These are phyloP conservation scores for Pleurotus cornucopiae DNA, from an alignment of 768 basidiomycete genomes.

Conservation along the genomic window DNA sequence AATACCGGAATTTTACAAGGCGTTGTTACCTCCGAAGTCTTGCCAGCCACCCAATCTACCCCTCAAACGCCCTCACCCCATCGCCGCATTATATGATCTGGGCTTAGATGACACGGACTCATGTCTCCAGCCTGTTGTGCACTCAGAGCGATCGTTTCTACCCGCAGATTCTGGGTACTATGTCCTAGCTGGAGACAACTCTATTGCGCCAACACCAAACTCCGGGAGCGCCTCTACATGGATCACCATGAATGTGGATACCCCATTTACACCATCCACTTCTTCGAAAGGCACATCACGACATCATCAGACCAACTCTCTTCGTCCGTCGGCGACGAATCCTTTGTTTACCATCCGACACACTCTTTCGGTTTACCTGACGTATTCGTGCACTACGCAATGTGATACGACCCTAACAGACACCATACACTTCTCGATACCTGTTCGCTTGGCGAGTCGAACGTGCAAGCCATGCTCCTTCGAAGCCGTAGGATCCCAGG, in stretches of 20 bases:
- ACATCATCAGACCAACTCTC: conserved; percentile 25
- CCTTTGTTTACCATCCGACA: conserved; percentile 60
- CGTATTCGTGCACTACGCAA: conserved; percentile 49
- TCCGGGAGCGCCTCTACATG: conserved; percentile 35
- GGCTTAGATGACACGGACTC: conserved; percentile 28
- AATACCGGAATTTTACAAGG: conserved; percentile 34
- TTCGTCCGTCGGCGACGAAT: conserved; percentile 44
- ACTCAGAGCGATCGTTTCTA: conserved; percentile 45
- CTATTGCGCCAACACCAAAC: conserved; percentile 41
- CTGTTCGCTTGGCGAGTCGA: conserved; percentile 44
- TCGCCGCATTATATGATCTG: conserved; percentile 49
- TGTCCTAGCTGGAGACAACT: conserved; percentile 43
- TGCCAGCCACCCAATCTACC: conserved; percentile 64
- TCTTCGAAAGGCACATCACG: conserved; percentile 9
- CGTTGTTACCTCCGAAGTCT: conserved; percentile 50
- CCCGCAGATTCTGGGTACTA: conserved; percentile 45
- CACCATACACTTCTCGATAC: conserved; percentile 40
- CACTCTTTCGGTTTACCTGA: conserved; percentile 46
- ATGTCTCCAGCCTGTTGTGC: conserved; percentile 18
- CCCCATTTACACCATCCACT: conserved; percentile 41
- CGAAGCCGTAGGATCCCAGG: conserved; percentile 6
- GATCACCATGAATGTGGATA: conserved; percentile 52
- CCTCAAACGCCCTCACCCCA: conserved; percentile 50
- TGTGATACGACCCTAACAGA: conserved; percentile 27
- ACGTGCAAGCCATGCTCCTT: conserved; percentile 24